These are phyloP conservation scores for Nitzschia inconspicua DNA, from an alignment of 108 stramenopile species.

Conservation along the genomic window DNA sequence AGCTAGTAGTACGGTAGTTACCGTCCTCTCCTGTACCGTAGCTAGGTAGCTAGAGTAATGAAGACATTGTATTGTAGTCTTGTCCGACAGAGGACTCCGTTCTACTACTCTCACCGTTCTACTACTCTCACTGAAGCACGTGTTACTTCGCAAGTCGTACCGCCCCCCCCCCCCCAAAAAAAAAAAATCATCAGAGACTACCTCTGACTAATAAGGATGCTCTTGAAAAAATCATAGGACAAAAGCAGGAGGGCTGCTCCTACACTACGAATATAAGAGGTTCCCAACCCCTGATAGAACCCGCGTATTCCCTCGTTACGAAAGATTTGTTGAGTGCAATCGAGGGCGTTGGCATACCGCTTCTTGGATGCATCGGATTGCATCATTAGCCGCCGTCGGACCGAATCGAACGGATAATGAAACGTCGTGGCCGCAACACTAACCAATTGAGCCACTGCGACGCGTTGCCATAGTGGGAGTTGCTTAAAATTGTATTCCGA, in stretches of 20 bases:
- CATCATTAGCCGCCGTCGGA: constrained; percentile 93
- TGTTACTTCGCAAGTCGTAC: too few relatives aligned
- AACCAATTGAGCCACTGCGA: constrained; percentile 81
- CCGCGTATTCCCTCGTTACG: constrained; percentile 47
- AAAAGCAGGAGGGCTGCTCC: constrained; percentile 64
- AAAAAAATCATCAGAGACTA: too few relatives aligned
- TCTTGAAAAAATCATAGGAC: constrained; percentile 51
- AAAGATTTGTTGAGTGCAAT: constrained; percentile 49
- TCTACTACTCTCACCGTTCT: too few relatives aligned
- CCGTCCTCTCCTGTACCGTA: too few relatives aligned
- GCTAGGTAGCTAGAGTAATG: too few relatives aligned
- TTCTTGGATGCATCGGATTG: constrained; percentile 47
- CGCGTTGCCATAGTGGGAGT: constrained; percentile 60
- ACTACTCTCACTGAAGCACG: too few relatives aligned
- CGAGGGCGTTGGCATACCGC: constrained; percentile 44
- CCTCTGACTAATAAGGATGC: too few relatives aligned
- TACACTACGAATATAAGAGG: constrained; percentile 59
- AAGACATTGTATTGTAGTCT: too few relatives aligned
- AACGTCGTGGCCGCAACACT: constrained; percentile 79
- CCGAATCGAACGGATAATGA: constrained; percentile 94
- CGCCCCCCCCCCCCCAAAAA: too few relatives aligned
- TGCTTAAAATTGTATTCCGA: constrained; percentile 1
- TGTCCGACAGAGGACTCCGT: too few relatives aligned
- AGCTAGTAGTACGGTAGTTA: too few relatives aligned
- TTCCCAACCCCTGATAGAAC: constrained; percentile 62